Base-by-base conservation (phyloP, 495 filamentous ascomycete species). In the Penicillium bialowiezense region DNA sequence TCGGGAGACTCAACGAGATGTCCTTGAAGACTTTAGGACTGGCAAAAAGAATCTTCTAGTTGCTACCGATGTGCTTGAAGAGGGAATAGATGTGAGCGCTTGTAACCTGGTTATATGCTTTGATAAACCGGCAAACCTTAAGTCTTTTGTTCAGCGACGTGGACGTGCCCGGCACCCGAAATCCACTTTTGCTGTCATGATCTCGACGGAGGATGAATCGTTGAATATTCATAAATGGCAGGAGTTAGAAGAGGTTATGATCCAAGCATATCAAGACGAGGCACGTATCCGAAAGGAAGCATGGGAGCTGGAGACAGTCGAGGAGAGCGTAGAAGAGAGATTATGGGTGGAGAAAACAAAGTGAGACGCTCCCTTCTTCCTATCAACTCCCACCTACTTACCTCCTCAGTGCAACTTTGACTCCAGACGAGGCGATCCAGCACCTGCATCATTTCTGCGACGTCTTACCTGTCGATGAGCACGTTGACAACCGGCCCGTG, bases 81-180 rank as follows among this genome's bases (percentile, higher is more conserved):
- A 98, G 67, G 93, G 92, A 0, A 88, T 98, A 32, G 92, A 97
- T 63, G 78, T 97, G 2, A 85, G 86, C 7, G 83, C 84, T 6
- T 97, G 92, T 63, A 88, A 92, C 56, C 59, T 90, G 26, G 90
- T 97, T 10, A 74, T 96, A n/a, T 93, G 90, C 59, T 95, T 88
- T 58, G 82, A 95, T 50, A 69, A 76, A 32, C 90, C 89, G 3
- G 63, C 71, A 5, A 92, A 86, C 45, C 67, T 95, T 23, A 92
- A 91, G 57, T 87, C 89, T 0, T 96, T 92, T 63, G 82, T 98
- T 14, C 92, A 98, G 62, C 79, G 91, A 17, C 82, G 92, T 13
- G 92, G 92, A 1, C 76, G 93, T 44, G 92, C 92, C 5, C 76
- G 93, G 34, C 83, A 85, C 61, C 65, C 74, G 48, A 64, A 79